These are phyloP conservation scores for Excoecaria agallocha DNA, from an alignment of 345 rosid species.

Conservation along the genomic window DNA sequence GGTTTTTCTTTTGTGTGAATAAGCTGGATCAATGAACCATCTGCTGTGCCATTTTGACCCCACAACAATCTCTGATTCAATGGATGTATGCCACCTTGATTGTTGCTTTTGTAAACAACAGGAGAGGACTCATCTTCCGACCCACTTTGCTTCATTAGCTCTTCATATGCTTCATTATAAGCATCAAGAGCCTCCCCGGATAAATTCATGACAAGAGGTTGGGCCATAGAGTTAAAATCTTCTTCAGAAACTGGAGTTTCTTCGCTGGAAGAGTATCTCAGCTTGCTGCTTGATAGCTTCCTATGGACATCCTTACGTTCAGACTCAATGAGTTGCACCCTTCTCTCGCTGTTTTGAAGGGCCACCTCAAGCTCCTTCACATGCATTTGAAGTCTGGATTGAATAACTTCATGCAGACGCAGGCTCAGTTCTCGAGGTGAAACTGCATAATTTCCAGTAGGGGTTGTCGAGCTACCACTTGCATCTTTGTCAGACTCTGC, in stretches of 20 bases:
- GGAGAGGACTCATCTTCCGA: conserved; percentile 48
- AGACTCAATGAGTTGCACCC: conserved; percentile 53
- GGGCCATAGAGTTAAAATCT: conserved; percentile 24
- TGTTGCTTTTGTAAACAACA: conserved; percentile 28
- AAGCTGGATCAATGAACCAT: conserved; percentile 14
- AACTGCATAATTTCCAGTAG: conserved; percentile 56
- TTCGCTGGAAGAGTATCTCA: conserved; percentile 15
- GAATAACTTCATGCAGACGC: conserved; percentile 67
- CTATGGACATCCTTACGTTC: conserved; percentile 34
- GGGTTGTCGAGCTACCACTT: conserved; percentile 49
- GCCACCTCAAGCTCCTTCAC: conserved; percentile 71
- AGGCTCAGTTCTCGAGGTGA: conserved; percentile 75
- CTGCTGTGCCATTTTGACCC: conserved; percentile 17
- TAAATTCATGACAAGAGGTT: conserved; percentile 67
- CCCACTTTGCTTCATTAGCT: conserved; percentile 53
- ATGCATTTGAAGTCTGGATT: conserved; percentile 58
- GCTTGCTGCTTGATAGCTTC: conserved; percentile 33
- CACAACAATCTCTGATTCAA: conserved; percentile 31
- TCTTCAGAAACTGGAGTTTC: conserved; percentile 32
- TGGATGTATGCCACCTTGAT: too few relatives aligned
- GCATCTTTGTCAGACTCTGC: conserved; percentile 48
- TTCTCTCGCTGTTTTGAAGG: conserved; percentile 66
- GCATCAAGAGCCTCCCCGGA: conserved; percentile 79
- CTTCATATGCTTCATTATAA: conserved; percentile 68
- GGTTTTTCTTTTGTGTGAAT: not conserved